Evolutionary conservation across 1,139 yeast species (phyloP).

Genomic region (Candida anutae): DNA sequence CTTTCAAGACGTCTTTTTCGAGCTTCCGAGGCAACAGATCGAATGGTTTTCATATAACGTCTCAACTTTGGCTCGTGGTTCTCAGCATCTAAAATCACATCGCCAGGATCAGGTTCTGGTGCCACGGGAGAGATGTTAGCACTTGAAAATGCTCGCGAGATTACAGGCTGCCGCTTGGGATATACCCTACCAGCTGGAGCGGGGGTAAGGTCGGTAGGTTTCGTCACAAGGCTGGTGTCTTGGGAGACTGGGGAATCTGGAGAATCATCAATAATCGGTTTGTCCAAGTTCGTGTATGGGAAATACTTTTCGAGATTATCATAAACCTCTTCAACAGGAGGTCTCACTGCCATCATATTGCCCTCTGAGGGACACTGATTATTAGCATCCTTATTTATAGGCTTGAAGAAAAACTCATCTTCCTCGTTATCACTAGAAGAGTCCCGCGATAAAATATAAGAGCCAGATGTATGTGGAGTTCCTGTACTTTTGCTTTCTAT

Average conservation of each 20-base stretch:
- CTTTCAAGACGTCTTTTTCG: conserved; percentile 41
- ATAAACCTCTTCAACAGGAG: conserved; percentile 90
- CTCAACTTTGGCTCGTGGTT: conserved; percentile 20
- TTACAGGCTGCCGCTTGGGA: conserved; percentile 25
- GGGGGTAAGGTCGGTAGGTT: conserved; percentile 1
- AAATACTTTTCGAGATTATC: conserved; percentile 87
- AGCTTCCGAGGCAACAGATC: conserved; percentile 92
- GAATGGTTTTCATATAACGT: conserved; percentile 72
- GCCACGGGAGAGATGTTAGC: conserved; percentile 37
- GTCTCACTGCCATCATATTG: conserved; percentile 51
- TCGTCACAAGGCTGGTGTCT: conserved; percentile 7
- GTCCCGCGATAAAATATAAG: background rate
- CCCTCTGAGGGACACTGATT: background rate
- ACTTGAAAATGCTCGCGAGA: conserved; percentile 41
- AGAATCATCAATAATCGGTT: conserved; percentile 81
- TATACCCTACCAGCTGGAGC: background rate
- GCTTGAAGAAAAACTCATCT: conserved; percentile 22
- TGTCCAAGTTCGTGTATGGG: conserved; percentile 88
- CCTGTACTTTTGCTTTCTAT: conserved; percentile 4
- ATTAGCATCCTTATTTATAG: conserved; percentile 9
- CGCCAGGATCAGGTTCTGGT: conserved; percentile 16
- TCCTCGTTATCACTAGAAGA: conserved; percentile 5
- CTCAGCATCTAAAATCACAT: conserved; percentile 29
- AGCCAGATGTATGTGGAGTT: conserved; percentile 7
- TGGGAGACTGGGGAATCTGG: conserved; percentile 44